Conservation (phyloP, 106 monocot genomes). For the Alisma plantagoaquatica region DNA sequence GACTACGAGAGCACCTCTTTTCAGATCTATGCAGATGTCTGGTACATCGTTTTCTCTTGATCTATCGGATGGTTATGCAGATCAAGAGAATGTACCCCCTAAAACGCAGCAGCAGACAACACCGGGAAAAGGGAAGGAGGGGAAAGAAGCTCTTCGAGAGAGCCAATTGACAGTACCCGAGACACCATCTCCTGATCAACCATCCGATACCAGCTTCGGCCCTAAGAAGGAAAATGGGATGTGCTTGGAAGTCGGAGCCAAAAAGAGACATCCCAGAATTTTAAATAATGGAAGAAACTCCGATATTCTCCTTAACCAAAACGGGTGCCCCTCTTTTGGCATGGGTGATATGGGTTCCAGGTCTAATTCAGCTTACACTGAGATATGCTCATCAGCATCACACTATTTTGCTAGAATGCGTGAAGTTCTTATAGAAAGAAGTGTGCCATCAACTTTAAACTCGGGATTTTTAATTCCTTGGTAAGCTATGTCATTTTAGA, state of each 20-base stretch:
- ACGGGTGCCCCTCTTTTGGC: conserved; percentile 25
- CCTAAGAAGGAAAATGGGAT: conserved; percentile 58
- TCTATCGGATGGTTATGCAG: conserved; percentile 36
- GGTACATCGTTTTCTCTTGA: conserved; percentile 41
- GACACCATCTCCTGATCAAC: conserved; percentile 93
- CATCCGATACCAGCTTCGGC: conserved; percentile 36
- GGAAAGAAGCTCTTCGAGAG: conserved; percentile 53
- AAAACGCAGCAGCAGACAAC: conserved; percentile 56
- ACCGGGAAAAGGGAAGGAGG: conserved; percentile 54
- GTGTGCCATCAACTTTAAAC: conserved; percentile 77
- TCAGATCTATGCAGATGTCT: conserved; percentile 29
- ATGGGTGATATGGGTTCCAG: conserved; percentile 33
- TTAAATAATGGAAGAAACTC: conserved; percentile 22
- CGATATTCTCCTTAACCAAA: conserved; percentile 31
- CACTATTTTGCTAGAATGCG: conserved; percentile 85
- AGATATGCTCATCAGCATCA: conserved; percentile 76
- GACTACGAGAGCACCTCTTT: conserved; percentile 18
- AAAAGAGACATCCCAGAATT: conserved; percentile 77
- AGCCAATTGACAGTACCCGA: conserved; percentile 93
- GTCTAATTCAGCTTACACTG: conserved; percentile 68
- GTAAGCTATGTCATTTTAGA: conserved; percentile 16
- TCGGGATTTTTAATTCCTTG: conserved; percentile 92
- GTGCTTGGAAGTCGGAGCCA: conserved; percentile 40
- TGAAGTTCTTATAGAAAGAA: conserved; percentile 91
- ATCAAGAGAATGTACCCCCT: conserved; percentile 82